phyloP scores from a whole-genome alignment of 2,329 filamentous ascomycete species.

The Penicillium sclerotiorum region DNA sequence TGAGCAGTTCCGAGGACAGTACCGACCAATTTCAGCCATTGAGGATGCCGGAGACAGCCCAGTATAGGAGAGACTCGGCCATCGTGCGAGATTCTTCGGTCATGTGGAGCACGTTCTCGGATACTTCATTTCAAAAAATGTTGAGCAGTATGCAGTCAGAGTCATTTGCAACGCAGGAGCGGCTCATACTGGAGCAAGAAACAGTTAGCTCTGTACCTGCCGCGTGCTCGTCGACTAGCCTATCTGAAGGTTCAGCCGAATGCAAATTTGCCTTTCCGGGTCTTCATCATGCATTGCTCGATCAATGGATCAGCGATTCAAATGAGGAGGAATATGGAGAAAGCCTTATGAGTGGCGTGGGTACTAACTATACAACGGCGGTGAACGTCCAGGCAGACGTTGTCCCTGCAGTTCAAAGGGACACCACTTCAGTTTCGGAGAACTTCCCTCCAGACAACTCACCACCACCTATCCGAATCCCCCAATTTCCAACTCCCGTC shows the following conservation, averaged over 20 bases:
- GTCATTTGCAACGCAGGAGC: slow-evolving; percentile 9
- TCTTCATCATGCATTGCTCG: slow-evolving; percentile 18
- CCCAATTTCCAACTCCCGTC: no score
- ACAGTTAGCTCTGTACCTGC: neutral
- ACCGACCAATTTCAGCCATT: neutral
- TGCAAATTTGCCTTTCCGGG: slow-evolving; percentile 24
- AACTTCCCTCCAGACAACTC: no score
- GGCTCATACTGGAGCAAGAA: neutral
- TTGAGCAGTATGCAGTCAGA: slow-evolving; percentile 1
- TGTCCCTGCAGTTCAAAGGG: neutral
- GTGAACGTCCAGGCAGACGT: neutral
- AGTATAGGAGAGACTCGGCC: neutral
- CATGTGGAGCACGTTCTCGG: slow-evolving; percentile 7
- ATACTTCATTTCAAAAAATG: no score
- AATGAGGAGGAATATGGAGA: neutral
- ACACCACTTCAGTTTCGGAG: no score
- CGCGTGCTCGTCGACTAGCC: slow-evolving; percentile 1
- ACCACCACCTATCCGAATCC: no score
- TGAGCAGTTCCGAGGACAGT: neutral
- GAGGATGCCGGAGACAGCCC: neutral
- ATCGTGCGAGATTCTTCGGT: slow-evolving; percentile 1
- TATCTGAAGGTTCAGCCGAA: slow-evolving; percentile 13
- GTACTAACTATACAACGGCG: neutral
- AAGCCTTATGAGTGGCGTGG: neutral
- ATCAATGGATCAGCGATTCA: slow-evolving; percentile 17